These are phyloP conservation scores for Phaffomyces opuntiae DNA, from an alignment of 805 yeast genomes.

Conservation along the genomic window DNA sequence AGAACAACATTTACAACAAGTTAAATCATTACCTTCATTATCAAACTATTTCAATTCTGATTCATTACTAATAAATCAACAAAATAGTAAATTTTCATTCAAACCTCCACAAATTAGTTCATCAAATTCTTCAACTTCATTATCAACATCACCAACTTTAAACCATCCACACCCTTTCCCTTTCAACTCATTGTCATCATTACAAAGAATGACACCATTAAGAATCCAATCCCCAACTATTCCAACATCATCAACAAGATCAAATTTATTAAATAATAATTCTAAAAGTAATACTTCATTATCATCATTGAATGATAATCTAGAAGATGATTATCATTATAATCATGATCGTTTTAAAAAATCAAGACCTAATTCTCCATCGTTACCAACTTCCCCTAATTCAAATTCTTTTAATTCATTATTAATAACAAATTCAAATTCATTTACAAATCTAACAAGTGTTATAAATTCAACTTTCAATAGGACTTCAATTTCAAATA, in stretches of 20 bases:
- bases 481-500: slow-evolving; percentile 12
- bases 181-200: slow-evolving; percentile 37
- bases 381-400: slow-evolving; percentile 17
- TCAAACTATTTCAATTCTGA: slow-evolving; percentile 16
- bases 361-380: slow-evolving; percentile 33
- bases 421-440: slow-evolving; percentile 5
- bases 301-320: slow-evolving; percentile 26
- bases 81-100: slow-evolving; percentile 5
- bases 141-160: slow-evolving; percentile 15
- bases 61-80: slow-evolving; percentile 1
- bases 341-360: slow-evolving; percentile 26
- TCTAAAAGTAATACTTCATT: slow-evolving; percentile 22
- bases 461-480: slow-evolving; percentile 18
- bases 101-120: slow-evolving; percentile 13
- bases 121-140: slow-evolving; percentile 12
- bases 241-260: slow-evolving; percentile 12
- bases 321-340: slow-evolving; percentile 35
- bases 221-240: slow-evolving; percentile 23
- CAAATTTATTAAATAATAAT: slow-evolving; percentile 17
- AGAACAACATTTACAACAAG: slow-evolving; percentile 22
- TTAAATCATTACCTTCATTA: slow-evolving; percentile 23
- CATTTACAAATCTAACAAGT: slow-evolving; percentile 19
- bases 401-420: slow-evolving; percentile 9
- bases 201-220: slow-evolving; percentile 61
- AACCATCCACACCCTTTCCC: slow-evolving; percentile 22